Evolutionary conservation across 305 asterid genomes (phyloP).

Genomic region (Plantago coronopus): DNA sequence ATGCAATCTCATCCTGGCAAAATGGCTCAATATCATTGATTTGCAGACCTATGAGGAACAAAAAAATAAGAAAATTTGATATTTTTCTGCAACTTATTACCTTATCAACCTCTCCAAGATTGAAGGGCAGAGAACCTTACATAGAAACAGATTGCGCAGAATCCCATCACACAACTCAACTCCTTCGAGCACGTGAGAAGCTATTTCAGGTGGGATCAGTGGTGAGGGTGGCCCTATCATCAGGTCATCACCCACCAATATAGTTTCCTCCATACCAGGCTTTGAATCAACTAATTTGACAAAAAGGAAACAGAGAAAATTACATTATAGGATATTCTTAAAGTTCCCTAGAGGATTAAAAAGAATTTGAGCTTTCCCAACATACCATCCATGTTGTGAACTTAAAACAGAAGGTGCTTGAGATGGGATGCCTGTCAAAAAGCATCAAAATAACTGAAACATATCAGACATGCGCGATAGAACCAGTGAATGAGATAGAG

Average conservation of each 20-base stretch:
- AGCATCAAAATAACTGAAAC: conserved; percentile 1
- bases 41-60: conserved; percentile 57
- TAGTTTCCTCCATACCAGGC: conserved; percentile 91
- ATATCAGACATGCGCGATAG: background rate
- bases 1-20: conserved; percentile 92
- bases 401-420: conserved; percentile 34
- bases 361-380: background rate
- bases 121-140: conserved; percentile 33
- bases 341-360: background rate
- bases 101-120: background rate
- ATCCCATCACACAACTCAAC: conserved; percentile 87
- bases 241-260: conserved; percentile 95
- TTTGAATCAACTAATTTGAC: conserved; percentile 63
- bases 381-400: conserved; percentile 63
- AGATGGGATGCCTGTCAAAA: conserved; percentile 33
- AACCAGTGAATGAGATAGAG: background rate
- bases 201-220: conserved; percentile 87
- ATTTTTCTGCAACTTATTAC: background rate
- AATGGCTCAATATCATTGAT: conserved; percentile 94
- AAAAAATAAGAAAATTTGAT: background rate
- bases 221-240: conserved; percentile 98
- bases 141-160: conserved; percentile 78
- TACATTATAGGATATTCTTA: background rate
- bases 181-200: conserved; percentile 91
- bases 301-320: conserved; percentile 1